Evolutionary conservation across 1,284 basidiomycete species (phyloP), one percentile per base, ranked within the genome.

Genomic region (Irpex rosettiformis): DNA sequence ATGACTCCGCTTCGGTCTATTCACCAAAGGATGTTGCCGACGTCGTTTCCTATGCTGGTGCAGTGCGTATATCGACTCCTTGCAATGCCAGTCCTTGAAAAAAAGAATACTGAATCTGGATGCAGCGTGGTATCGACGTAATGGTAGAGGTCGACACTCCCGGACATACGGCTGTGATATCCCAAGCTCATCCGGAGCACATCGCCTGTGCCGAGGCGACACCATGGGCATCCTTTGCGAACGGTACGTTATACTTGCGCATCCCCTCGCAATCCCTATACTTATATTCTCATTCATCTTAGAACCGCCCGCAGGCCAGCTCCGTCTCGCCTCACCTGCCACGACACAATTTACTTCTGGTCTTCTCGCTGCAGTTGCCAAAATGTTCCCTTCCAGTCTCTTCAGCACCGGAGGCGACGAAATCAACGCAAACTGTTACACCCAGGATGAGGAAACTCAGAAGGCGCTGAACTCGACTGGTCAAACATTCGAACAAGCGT

Each of bases 351-450:
- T 82, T 63, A 79, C 81, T 7, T 67, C 72, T 4, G 69, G 70
- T 7, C 67, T 89, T 28, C 77, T 88, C 62, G 62, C 67, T 5
- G 67, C 72, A 1, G 69, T 76, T 1, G 70, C 80, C 1, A 67
- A 72, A 18, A 70, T 82, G 37, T 79, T 89, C 62, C 81, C 83
- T 0, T 83, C 85, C 16, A 77, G 70, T 24, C 78, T 89, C 59
- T 84, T 95, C 69, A 85, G 84, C 63, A 89, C 90, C 0, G 93
- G 93, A 1, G 93, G 93, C 0, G 93, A 95, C 68, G 93, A 95
- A 72, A 70, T 94, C 61, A 93, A 93, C 67, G 67, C 70, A 7
- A 76, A 77, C 45, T 93, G 91, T 72, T 94, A 91, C 68, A 73
- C 75, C 0, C 69, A 83, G 27, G 91, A 93, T 69, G 65, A 72